Percentiles rank a stretch among this genome's conserved stretches.
Conservation (phyloP, 768 basidiomycete species). For the Stropharia rugosoannulata region DNA sequence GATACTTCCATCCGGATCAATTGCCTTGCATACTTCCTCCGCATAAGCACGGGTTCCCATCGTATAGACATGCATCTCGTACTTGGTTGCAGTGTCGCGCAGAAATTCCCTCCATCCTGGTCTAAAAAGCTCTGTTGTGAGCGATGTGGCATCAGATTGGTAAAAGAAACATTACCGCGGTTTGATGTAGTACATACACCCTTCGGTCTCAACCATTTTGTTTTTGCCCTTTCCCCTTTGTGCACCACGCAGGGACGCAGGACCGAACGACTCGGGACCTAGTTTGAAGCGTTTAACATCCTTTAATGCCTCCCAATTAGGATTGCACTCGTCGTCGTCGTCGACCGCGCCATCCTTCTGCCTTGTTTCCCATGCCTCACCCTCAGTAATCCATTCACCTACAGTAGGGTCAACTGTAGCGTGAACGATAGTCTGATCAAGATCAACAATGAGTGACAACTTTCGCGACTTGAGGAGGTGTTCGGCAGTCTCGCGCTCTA, state of each 20-base stretch:
- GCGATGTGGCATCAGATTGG: constrained; percentile 1
- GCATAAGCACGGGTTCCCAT: constrained; percentile 99
- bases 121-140: constrained; percentile 29
- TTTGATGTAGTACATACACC: constrained; percentile 97
- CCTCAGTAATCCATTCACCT: constrained; percentile 93
- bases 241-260: constrained; percentile 33
- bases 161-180: constrained; percentile 64
- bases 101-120: constrained; percentile 88
- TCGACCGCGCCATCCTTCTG: constrained; percentile 43
- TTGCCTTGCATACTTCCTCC: constrained; percentile 89
- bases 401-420: constrained; percentile 98
- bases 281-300: constrained; percentile 91
- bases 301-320: constrained; percentile 89
- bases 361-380: constrained; percentile 74
- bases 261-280: constrained; percentile 71
- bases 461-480: constrained; percentile 74
- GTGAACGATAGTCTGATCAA: constrained; percentile 98
- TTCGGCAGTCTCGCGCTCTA: constrained; percentile 80
- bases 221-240: constrained; percentile 55
- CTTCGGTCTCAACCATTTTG: constrained; percentile 69
- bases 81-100: constrained; percentile 65
- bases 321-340: constrained; percentile 73
- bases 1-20: constrained; percentile 83
- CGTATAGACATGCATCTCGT: constrained; percentile 99
- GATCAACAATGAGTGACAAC: constrained; percentile 94